Evolutionary conservation across 331 rosid species (phyloP).

Genomic region (Malus hybrid): DNA sequence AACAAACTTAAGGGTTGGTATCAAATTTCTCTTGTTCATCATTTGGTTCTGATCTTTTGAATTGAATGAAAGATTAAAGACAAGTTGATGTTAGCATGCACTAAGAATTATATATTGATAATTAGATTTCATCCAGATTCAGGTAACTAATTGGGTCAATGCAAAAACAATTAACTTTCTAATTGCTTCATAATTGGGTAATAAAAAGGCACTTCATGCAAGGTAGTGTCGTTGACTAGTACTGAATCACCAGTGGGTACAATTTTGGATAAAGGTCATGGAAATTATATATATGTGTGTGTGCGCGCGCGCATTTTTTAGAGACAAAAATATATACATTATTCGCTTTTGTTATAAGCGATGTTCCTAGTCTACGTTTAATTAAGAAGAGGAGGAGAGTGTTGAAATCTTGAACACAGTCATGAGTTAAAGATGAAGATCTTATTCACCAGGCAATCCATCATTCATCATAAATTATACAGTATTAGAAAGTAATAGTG

Average conservation of each 20-base stretch:
- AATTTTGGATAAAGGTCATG: too few species aligned
- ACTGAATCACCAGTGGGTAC: too few species aligned
- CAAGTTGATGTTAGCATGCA: conserved; percentile 1
- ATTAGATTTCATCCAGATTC: background rate
- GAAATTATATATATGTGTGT: too few species aligned
- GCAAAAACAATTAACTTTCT: background rate
- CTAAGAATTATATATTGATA: background rate
- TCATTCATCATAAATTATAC: too few species aligned
- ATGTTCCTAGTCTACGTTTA: too few species aligned
- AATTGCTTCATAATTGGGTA: background rate
- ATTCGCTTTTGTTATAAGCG: too few species aligned
- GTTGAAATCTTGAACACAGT: too few species aligned
- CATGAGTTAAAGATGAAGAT: too few species aligned
- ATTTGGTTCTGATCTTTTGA: background rate
- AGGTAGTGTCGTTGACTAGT: background rate
- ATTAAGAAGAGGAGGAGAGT: too few species aligned
- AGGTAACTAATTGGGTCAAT: background rate
- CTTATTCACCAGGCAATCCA: too few species aligned
- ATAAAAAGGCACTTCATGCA: background rate
- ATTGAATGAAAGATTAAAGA: background rate
- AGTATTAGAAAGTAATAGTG: background rate
- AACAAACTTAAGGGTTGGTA: background rate
- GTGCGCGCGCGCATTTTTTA: too few species aligned
- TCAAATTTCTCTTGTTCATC: background rate
- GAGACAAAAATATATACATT: too few species aligned